Conservation (phyloP, 2,329 filamentous ascomycete genomes). For the Zarea fungicola region DNA sequence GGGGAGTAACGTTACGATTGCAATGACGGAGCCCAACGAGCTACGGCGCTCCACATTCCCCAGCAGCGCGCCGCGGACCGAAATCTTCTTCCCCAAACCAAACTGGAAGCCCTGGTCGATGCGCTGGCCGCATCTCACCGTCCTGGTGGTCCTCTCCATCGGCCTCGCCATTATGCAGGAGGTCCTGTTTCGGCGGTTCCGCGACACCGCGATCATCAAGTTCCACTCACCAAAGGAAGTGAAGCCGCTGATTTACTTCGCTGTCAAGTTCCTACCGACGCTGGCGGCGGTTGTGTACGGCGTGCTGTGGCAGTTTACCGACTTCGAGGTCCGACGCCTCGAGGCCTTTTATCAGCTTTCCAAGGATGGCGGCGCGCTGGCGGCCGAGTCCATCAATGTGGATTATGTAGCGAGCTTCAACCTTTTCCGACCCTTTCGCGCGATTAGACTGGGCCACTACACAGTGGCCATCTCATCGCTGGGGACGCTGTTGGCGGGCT, state of each 20-base stretch:
- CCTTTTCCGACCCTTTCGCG: constrained; percentile 59
- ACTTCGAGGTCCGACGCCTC: constrained; percentile 61
- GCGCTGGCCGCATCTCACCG: constrained; percentile 54
- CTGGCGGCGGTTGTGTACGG: constrained; percentile 57
- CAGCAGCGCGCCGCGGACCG: constrained; percentile 26
- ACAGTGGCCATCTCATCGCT: constrained; percentile 63
- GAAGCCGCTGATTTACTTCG: constrained; percentile 49
- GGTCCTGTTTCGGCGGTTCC: constrained; percentile 47
- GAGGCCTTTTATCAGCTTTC: constrained; percentile 64
- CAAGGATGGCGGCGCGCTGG: constrained; percentile 53
- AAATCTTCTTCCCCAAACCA: constrained; percentile 56
- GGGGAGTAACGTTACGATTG: constrained; percentile 30
- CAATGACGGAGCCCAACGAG: constrained; percentile 19
- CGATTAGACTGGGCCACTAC: constrained; percentile 58
- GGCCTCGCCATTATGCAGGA: constrained; percentile 49
- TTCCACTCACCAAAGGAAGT: constrained; percentile 50
- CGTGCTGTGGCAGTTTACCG: constrained; percentile 60
- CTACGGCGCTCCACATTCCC: constrained; percentile 35
- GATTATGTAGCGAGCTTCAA: constrained; percentile 67
- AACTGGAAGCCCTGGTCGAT: constrained; percentile 65
- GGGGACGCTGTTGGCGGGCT: constrained; percentile 60
- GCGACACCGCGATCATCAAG: constrained; percentile 37
- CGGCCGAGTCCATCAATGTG: constrained; percentile 64
- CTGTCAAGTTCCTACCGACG: constrained; percentile 59
- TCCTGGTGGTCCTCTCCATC: constrained; percentile 50